Base-by-base conservation (phyloP, 1,139 yeast species). In the Candida neerlandica region DNA sequence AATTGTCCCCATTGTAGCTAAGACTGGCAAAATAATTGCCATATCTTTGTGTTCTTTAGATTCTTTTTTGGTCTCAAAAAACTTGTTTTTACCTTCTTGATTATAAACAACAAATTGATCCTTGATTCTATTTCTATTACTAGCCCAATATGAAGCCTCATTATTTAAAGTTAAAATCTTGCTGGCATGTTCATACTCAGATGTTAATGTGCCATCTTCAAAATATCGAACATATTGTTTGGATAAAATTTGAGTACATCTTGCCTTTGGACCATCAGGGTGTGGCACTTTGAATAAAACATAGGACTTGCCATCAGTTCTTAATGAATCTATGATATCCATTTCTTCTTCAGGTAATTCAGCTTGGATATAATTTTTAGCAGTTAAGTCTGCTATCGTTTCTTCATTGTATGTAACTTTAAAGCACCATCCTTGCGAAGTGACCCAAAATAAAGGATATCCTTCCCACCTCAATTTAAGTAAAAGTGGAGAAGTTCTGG, bases 1-100 rank as follows among this genome's bases (percentile, higher is more conserved):
- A 10, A 95, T 85, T 0, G 99, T 95, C 0, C 99, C 99, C 97
- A 94, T 95, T 1, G 97, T 81, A 14, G 90, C 78, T 44, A 92
- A 75, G 47, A 83, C 82, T 0, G 99, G 99, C 15, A 95, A 62
- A 27, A 95, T 94, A 48, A 92, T 75, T 0, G 96, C 97, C 58
- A 83, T 63, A 1, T 77, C 61, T 15, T 59, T 50, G 48, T 69
- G 58, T 11, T 55, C 52, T 42, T 56, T 56, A 5, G 53, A 44
- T 35, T 68, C 69, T n/a, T 62, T 58, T 33, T 63, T 59, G 1
- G 66, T 61, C 1, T 57, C 59, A 40, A 65, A 63, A 37, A 70
- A 65, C 23, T 62, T 58, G 46, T 67, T 67, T 43, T 67, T 61
- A 9, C 62, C 58, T 7, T 51, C 56, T 50, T 66, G 63, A 10